A percentile compares a stretch with the other conserved stretches of the same genome.
Evolutionary conservation across 140 eudicot genomes (phyloP).

Genomic region (Cichorium intybus): DNA sequence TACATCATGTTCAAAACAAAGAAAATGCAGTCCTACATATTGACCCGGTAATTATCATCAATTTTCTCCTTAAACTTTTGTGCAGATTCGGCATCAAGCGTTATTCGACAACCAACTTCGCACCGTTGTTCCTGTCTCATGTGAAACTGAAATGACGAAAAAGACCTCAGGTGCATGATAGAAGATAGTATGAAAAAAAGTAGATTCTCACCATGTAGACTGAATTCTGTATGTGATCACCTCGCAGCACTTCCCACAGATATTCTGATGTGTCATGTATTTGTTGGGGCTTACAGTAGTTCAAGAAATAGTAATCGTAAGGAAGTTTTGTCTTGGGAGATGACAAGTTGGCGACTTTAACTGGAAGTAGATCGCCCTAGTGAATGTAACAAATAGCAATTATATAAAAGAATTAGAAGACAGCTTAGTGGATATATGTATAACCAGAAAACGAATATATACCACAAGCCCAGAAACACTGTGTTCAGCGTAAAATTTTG

Average conservation of each 20-base stretch:
- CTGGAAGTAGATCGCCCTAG: conserved; percentile 92
- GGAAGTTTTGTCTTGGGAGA: conserved; percentile 97
- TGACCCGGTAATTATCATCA: conserved; percentile 90
- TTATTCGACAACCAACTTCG: conserved; percentile 67
- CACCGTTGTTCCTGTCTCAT: conserved; percentile 85
- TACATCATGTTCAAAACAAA: background rate
- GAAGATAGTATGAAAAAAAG: background rate
- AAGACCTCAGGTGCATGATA: too few species aligned
- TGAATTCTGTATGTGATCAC: conserved; percentile 96
- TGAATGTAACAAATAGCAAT: too few species aligned
- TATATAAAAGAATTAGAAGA: conserved; percentile 21
- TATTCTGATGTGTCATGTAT: conserved; percentile 84
- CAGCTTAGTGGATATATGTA: too few species aligned
- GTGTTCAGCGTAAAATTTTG: too few species aligned
- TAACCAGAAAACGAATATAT: too few species aligned
- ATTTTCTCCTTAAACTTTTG: conserved; percentile 86
- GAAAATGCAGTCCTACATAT: conserved; percentile 55
- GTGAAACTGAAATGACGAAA: conserved; percentile 52
- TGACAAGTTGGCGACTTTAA: conserved; percentile 95
- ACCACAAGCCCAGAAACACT: too few species aligned
- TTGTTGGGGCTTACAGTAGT: conserved; percentile 78
- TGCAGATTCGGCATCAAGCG: conserved; percentile 66
- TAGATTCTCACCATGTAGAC: conserved; percentile 66
- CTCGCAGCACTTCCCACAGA: conserved; percentile 94
- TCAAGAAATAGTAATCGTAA: conserved; percentile 90